These are phyloP conservation scores for Corylus avellana DNA, from an alignment of 306 rosid genomes.

Conservation along the genomic window DNA sequence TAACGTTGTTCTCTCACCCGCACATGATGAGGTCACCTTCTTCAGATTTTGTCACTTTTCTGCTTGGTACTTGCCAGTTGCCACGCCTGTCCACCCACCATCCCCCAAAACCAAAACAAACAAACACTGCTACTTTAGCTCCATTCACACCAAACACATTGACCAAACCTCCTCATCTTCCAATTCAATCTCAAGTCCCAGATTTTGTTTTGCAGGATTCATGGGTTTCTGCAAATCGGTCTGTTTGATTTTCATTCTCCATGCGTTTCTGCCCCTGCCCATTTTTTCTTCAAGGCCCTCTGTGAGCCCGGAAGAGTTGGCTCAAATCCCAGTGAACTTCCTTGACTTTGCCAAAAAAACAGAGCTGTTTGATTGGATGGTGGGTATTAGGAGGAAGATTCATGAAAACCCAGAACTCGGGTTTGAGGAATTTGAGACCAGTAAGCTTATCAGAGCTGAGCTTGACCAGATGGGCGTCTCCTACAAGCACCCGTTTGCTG, in stretches of 20 bases:
- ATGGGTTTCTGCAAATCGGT: slow-evolving; percentile 26
- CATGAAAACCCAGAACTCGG: slow-evolving; percentile 86
- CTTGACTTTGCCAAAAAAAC: slow-evolving; percentile 47
- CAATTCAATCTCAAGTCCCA: not conserved
- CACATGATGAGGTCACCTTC: not conserved
- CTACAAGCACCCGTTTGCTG: slow-evolving; percentile 65
- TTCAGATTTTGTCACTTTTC: not conserved
- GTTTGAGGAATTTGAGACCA: slow-evolving; percentile 79
- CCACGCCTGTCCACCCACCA: not conserved
- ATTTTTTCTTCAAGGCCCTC: slow-evolving; percentile 41
- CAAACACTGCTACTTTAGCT: not conserved
- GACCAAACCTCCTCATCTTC: not conserved
- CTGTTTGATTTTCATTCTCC: slow-evolving; percentile 15
- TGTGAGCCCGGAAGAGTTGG: slow-evolving; percentile 27
- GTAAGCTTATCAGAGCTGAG: slow-evolving; percentile 66
- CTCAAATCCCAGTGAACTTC: slow-evolving; percentile 40
- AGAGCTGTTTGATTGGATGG: slow-evolving; percentile 66
- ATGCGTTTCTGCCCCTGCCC: slow-evolving; percentile 11
- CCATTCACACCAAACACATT: not conserved
- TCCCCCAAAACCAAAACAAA: not conserved
- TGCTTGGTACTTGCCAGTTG: not conserved
- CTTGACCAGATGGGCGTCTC: slow-evolving; percentile 57
- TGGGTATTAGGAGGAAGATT: slow-evolving; percentile 61
- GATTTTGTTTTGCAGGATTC: not conserved
- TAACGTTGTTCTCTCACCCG: not conserved